Percentiles rank a stretch among this genome's conserved stretches.
These are phyloP conservation scores for Amniculicola lignicola DNA, from an alignment of 495 filamentous ascomycete species.

Conservation along the genomic window DNA sequence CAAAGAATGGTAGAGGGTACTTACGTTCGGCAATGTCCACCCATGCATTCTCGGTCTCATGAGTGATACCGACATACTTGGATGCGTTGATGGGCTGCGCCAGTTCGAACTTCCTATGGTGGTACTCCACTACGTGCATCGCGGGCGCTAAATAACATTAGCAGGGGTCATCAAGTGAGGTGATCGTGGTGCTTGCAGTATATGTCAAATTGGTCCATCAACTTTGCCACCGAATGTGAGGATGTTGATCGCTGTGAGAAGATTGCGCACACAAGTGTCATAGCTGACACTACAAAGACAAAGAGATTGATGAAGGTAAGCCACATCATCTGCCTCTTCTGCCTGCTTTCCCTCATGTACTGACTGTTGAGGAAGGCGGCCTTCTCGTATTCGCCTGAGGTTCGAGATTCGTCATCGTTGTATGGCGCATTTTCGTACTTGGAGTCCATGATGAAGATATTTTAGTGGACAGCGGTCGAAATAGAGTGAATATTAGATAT, in stretches of 20 bases:
- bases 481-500: not conserved
- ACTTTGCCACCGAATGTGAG: slow-evolving; percentile 13
- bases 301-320: slow-evolving; percentile 18
- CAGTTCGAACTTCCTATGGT: slow-evolving; percentile 10
- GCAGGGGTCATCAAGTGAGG: not conserved
- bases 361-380: slow-evolving; percentile 16
- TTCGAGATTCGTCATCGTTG: slow-evolving; percentile 3
- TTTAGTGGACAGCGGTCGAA: not conserved
- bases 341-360: not conserved
- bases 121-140: slow-evolving; percentile 23
- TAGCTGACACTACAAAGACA: slow-evolving; percentile 10
- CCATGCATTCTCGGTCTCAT: slow-evolving; percentile 25
- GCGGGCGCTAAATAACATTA: slow-evolving; percentile 15
- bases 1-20: not conserved
- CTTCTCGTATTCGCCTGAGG: slow-evolving; percentile 6
- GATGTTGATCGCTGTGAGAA: slow-evolving; percentile 13
- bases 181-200: slow-evolving; percentile 2
- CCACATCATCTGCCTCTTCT: slow-evolving; percentile 4
- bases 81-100: slow-evolving; percentile 20
- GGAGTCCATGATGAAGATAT: slow-evolving; percentile 7
- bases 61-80: slow-evolving; percentile 20
- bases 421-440: not conserved
- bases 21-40: slow-evolving; percentile 23
- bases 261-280: slow-evolving; percentile 13
- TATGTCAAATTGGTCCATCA: slow-evolving; percentile 23